A percentile compares a stretch with the other conserved stretches of the same genome.
Conservation (phyloP, 1,284 basidiomycete species). For the Heterobasidion occidentale region DNA sequence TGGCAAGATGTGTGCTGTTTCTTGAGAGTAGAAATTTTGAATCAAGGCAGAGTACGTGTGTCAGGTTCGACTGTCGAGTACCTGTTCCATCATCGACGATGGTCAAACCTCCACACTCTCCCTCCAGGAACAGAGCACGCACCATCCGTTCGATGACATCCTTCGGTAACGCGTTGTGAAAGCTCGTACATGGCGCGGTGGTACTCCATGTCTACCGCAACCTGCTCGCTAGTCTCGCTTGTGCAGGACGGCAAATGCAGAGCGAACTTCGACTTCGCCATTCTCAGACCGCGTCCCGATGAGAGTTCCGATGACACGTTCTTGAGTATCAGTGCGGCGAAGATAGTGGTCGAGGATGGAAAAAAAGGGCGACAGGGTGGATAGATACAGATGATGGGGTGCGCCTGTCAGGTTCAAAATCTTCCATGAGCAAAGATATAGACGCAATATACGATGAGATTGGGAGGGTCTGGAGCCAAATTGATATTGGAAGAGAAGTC, state of each 20-base stretch:
- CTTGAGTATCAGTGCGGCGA: conserved; percentile 74
- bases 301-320: conserved; percentile 93
- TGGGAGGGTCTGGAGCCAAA: too few relatives aligned
- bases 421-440: too few relatives aligned
- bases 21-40: conserved; percentile 96
- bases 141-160: conserved; percentile 92
- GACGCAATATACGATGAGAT: too few relatives aligned
- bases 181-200: conserved; percentile 92
- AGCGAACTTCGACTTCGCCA: conserved; percentile 56
- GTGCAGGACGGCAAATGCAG: conserved; percentile 85
- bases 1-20: conserved; percentile 83
- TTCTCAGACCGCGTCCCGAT: conserved; percentile 78
- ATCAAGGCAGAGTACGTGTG: conserved; percentile 96
- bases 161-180: conserved; percentile 77
- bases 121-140: conserved; percentile 18
- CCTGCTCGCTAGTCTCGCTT: conserved; percentile 88
- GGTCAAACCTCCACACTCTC: neutral
- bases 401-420: conserved; percentile 33
- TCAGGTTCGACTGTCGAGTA: conserved; percentile 89
- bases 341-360: conserved; percentile 97
- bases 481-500: too few relatives aligned
- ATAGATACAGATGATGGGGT: conserved; percentile 72
- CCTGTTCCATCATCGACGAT: conserved; percentile 40
- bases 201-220: conserved; percentile 95
- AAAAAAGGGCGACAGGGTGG: conserved; percentile 90